Conservation (phyloP, 306 rosid genomes). For the Begonia masoniana region DNA sequence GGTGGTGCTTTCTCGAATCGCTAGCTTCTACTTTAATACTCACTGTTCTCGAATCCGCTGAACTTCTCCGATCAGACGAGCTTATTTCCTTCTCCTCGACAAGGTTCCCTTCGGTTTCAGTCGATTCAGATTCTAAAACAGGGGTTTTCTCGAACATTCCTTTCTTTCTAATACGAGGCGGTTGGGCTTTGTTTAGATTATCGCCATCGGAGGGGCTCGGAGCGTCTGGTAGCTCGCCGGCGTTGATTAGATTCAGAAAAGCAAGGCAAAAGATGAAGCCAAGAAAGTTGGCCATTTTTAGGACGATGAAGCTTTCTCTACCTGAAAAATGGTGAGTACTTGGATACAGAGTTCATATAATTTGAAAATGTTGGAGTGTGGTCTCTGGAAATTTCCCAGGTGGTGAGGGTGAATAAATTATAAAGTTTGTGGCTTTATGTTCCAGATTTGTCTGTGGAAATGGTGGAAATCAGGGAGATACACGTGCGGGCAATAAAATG, state of each 20-base stretch:
- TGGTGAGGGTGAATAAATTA: constrained; percentile 17
- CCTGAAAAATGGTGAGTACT: not conserved
- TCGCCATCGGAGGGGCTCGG: constrained; percentile 3
- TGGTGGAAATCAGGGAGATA: constrained; percentile 17
- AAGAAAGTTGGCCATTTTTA: constrained; percentile 30
- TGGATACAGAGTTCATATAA: not conserved
- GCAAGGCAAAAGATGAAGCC: constrained; percentile 31
- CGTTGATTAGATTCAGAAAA: constrained; percentile 18
- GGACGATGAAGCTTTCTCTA: too few species aligned
- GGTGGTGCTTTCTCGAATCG: constrained; percentile 17
- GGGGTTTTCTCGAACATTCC: constrained; percentile 32
- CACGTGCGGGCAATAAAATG: constrained; percentile 36
- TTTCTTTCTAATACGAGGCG: constrained; percentile 32
- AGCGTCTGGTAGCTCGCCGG: constrained; percentile 6
- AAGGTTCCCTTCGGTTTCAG: constrained; percentile 19
- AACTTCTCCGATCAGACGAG: not conserved
- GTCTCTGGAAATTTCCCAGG: constrained; percentile 38
- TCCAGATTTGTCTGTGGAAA: constrained; percentile 36
- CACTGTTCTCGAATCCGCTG: constrained; percentile 14
- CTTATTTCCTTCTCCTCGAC: too few species aligned
- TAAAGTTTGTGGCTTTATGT: constrained; percentile 1
- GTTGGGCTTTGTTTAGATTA: constrained; percentile 3
- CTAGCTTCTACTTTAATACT: constrained; percentile 3
- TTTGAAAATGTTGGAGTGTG: constrained; percentile 20
- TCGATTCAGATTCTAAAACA: constrained; percentile 5